phyloP scores from a whole-genome alignment of 1,139 yeast species.

The Meyerozyma athensensis region DNA sequence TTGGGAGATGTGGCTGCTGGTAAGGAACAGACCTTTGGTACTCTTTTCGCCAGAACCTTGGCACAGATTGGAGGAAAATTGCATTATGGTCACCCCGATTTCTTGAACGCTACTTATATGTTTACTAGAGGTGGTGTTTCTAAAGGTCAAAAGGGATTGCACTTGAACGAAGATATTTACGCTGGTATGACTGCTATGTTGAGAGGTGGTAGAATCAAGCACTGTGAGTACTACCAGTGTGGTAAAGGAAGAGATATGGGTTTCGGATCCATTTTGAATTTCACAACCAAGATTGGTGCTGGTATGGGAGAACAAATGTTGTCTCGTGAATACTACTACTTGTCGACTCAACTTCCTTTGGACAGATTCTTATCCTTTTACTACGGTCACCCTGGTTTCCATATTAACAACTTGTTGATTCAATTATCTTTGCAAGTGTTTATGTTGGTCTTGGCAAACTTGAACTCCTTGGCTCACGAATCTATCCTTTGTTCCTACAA shows the following conservation, averaged over 20 bases:
- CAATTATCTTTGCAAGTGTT: conserved; percentile 90
- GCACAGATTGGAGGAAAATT: conserved; percentile 98
- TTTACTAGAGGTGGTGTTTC: conserved; percentile 99
- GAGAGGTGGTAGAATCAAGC: conserved; percentile 99
- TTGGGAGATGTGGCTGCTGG: conserved; percentile 99
- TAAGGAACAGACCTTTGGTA: conserved; percentile 99
- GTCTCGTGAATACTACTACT: conserved; percentile 94
- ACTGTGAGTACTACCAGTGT: conserved; percentile 98
- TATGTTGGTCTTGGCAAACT: conserved; percentile 85
- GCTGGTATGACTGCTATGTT: conserved; percentile 98
- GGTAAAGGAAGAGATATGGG: conserved; percentile 99
- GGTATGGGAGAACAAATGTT: conserved; percentile 99
- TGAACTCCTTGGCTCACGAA: conserved; percentile 89
- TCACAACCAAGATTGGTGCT: conserved; percentile 99
- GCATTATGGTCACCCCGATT: conserved; percentile 99
- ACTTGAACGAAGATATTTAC: conserved; percentile 97
- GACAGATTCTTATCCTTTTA: conserved; percentile 97
- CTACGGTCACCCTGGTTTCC: conserved; percentile 99
- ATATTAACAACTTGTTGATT: conserved; percentile 92
- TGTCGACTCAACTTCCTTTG: conserved; percentile 94
- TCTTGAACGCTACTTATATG: conserved; percentile 90
- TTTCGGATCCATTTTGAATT: conserved; percentile 95
- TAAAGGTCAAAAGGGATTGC: conserved; percentile 97
- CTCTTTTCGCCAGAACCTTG: conserved; percentile 93
- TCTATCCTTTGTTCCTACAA: conserved; percentile 81